These are phyloP conservation scores for Aciculoconidium aculeatum DNA, from an alignment of 805 yeast genomes.

Conservation along the genomic window DNA sequence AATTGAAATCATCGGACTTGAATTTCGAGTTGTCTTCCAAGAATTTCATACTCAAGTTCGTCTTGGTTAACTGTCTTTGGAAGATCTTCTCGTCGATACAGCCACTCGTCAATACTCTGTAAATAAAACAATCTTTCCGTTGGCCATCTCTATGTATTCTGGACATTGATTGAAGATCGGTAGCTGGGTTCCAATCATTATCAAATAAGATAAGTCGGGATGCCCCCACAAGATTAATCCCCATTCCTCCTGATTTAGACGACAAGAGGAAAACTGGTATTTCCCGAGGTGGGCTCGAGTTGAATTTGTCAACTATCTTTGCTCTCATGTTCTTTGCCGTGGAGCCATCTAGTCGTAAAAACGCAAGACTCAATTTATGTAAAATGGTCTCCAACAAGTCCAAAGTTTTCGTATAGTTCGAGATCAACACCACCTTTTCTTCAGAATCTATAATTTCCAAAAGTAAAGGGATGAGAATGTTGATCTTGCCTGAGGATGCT, in stretches of 20 bases:
- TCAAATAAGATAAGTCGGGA: constrained; percentile 80
- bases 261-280: constrained; percentile 69
- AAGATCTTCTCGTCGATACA: constrained; percentile 91
- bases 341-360: constrained; percentile 74
- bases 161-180: constrained; percentile 93
- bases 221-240: constrained; percentile 86
- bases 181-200: constrained; percentile 96
- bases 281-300: constrained; percentile 35
- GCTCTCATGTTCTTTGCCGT: constrained; percentile 67
- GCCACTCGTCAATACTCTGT: constrained; percentile 81
- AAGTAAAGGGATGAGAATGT: constrained; percentile 52
- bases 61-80: constrained; percentile 85
- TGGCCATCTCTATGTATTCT: constrained; percentile 95
- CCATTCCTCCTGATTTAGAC: constrained; percentile 92
- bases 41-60: constrained; percentile 69
- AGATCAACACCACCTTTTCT: constrained; percentile 81
- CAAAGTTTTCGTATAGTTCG: constrained; percentile 82
- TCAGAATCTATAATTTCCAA: constrained; percentile 35
- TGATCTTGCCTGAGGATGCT: constrained; percentile 52
- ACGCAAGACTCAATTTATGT: constrained; percentile 42
- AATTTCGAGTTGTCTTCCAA: constrained; percentile 36
- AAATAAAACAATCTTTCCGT: constrained; percentile 66
- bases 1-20: constrained; percentile 62
- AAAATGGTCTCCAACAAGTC: constrained; percentile 65
- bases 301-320: constrained; percentile 62